Evolutionary conservation across 169 alveolate species (phyloP).

Genomic region (Plasmodium falciparum): DNA sequence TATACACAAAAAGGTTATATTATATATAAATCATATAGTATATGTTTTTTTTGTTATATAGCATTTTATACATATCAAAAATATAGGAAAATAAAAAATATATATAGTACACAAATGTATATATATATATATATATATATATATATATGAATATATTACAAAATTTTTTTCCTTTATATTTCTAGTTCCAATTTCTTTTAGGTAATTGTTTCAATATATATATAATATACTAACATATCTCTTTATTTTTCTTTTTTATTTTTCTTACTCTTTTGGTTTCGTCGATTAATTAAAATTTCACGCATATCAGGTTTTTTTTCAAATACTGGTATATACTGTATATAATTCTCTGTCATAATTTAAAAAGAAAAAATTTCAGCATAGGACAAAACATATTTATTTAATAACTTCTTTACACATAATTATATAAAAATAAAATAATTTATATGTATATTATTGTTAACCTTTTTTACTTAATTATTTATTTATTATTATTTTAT

Average conservation of each 20-base stretch:
- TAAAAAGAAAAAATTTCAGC: background rate
- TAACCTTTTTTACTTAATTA: no score
- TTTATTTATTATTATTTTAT: no score
- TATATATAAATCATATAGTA: no score
- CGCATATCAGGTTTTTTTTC: conserved; percentile 71
- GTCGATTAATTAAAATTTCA: conserved; percentile 27
- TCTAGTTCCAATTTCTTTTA: background rate
- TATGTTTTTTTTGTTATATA: no score
- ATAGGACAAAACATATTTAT: no score
- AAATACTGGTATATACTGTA: conserved; percentile 36
- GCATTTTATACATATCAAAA: no score
- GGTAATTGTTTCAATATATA: background rate
- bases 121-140: background rate
- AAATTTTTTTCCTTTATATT: background rate
- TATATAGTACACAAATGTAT: background rate
- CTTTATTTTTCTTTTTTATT: background rate
- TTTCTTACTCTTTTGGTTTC: conserved; percentile 49
- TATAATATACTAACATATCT: background rate
- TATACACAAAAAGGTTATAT: background rate
- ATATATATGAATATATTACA: background rate
- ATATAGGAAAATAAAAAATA: background rate
- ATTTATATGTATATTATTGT: no score
- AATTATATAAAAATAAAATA: no score
- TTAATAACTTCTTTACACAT: no score
- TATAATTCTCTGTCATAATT: conserved; percentile 32